Conservation (phyloP, 495 filamentous ascomycete genomes). For the Aspergillus leporis region DNA sequence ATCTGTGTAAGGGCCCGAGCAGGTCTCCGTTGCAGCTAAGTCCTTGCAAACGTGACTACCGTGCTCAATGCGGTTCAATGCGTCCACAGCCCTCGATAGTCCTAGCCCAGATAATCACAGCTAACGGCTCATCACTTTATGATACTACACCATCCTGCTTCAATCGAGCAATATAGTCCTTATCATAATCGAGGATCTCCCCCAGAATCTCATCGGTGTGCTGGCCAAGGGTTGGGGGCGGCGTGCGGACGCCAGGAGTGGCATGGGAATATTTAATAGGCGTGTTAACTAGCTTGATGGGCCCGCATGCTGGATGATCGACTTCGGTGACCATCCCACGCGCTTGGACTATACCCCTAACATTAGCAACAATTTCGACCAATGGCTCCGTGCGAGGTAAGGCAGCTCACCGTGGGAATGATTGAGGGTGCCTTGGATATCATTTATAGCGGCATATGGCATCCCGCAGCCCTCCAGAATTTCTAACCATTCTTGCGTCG, state of each 20-base stretch:
- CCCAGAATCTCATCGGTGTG: constrained; percentile 86
- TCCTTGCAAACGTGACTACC: not conserved
- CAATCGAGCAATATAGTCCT: constrained; percentile 61
- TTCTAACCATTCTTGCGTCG: constrained; percentile 85
- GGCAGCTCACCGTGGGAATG: constrained; percentile 71
- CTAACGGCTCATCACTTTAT: constrained; percentile 31
- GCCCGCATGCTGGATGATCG: constrained; percentile 78
- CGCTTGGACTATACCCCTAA: constrained; percentile 59
- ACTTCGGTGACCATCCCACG: constrained; percentile 86
- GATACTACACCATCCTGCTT: constrained; percentile 69
- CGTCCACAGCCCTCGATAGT: no score
- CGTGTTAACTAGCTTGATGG: constrained; percentile 89
- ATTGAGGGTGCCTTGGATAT: constrained; percentile 78
- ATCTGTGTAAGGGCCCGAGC: not conserved
- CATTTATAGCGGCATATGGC: constrained; percentile 95
- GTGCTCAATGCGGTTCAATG: not conserved
- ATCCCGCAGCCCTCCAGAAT: constrained; percentile 87
- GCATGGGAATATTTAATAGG: constrained; percentile 92
- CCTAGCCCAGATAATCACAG: not conserved
- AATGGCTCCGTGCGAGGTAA: not conserved
- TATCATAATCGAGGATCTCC: constrained; percentile 63
- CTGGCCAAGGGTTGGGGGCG: constrained; percentile 85
- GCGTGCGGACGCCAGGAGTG: constrained; percentile 70
- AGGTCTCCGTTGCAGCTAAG: not conserved
- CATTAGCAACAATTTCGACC: constrained; percentile 1